Evolutionary conservation across 352 stramenopile species (phyloP), one percentile per base, ranked within the genome.

Genomic region (Globisporangium lucens): DNA sequence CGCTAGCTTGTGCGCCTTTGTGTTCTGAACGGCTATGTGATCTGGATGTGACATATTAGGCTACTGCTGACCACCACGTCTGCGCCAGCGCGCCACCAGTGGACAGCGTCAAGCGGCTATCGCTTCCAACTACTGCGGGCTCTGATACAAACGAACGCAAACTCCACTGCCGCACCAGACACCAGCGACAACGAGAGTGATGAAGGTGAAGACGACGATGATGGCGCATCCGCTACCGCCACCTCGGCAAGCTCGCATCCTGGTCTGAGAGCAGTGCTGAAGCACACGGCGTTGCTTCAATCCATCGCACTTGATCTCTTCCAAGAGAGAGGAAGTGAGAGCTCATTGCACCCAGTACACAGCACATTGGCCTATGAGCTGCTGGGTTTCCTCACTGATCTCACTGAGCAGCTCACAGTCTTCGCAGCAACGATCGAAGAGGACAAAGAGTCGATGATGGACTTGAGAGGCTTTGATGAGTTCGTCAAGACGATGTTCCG

Each of bases 101-200:
- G 29, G 24, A 27, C 35, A 63, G 24, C 58, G 15, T 59, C 63
- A 59, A 75, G 71, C 62, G 75, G 76, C 20, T 85, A 80, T 58
- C 75, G 79, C 7, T 79, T 89, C 35, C 78, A 87, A 55, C 59
- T 89, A 6, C 49, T 91, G 4, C 83, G 80, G 30, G 55, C 78
- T 22, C 67, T 91, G 33, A 56, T 87, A 24, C n/a, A 56, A 36
- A 22, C n/a, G 9, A 47, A 15, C 8, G 24, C 27, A 3, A 36
- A 4, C 33, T 8, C 12, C 5, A 3, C 6, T 13, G 9, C 5
- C 2, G 20, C 27, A 29, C 4, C 58, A 73, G 68, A 47, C 53
- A 46, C 27, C 41, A 67, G 22, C 64, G 56, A 5, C 24, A 29
- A 53, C 43, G 49, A 63, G 13, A 33, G 30, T 33, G n/a, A 46